Evolutionary conservation across 805 yeast species (phyloP), one percentile per base, ranked within the genome.

Genomic region (Saturnispora galanensis): DNA sequence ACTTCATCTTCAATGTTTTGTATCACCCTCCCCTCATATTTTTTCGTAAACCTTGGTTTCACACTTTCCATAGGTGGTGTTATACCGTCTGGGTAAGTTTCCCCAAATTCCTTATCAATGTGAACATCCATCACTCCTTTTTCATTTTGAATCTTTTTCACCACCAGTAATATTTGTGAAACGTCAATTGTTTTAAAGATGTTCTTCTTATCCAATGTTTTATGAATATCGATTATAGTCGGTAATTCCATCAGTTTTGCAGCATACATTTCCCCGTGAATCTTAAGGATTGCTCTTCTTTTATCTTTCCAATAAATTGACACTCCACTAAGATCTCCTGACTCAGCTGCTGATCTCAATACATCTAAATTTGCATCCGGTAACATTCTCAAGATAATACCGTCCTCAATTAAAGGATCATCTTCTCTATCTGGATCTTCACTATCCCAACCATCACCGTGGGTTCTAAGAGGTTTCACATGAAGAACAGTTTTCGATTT

Each of bases 351-450:
- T 44, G 77, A 75, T 45, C 82, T 77, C 9, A 90, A 75, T 48
- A 75, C 77, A 46, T 85, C 96, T 32, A 85, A 63, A 45, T 82
- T 81, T 47, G 81, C 86, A 52, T 76, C 71, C 1, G 69, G 66
- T n/a, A 80, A 51, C 65, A 90, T 79, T 44, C 98, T 70, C 36
- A 93, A 60, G 1, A 88, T 70, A 1, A 93, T 70, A 0, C 93
- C 95, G 52, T 86, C 95, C 57, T 93, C 97, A 8, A 87, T 68
- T 49, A 87, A 65, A 1, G 98, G 97, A 57, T 93, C 97, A 48
- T 88, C 96, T 59, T 93, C 98, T 21, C 86, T 68, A 52, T 90
- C 97, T 0, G 96, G 95, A 15, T 95, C 97, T 56, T 90, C 97
- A 2, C 95, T 83, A 58, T 90, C 98, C 62, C 90, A 90, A 1